Evolutionary conservation across 2,329 filamentous ascomycete species (phyloP), one percentile per base, ranked within the genome.

Genomic region (Cryphonectria nitschkei): DNA sequence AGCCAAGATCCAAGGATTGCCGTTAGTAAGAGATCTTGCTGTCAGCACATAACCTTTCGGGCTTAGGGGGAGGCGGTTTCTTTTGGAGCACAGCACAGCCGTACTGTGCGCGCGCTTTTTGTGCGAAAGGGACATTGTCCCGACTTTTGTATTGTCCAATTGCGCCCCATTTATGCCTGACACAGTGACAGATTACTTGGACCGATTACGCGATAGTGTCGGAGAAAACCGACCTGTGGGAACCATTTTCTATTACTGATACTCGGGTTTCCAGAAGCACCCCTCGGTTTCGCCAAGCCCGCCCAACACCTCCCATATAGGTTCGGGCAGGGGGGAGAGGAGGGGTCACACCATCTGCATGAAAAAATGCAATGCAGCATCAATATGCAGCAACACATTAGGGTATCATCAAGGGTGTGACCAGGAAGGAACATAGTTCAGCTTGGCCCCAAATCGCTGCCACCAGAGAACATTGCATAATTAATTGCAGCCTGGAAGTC

Each of bases 191-290:
- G 29, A 37, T 61, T 61, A 37, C 16, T 39, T 61, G 58, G 14
- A 5, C 34, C 32, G 34, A 61, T 61, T 61, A 61, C 34, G 34
- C 58, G 58, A 61, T 61, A 39, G 58, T 61, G 34, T 61, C 58
- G 58, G 58, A 37, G 34, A 61, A 61, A 61, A 37, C 58, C 58
- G 58, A 61, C 16, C 32, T 39, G 58, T 58, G 54, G 54, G 29
- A 16, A 58, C 46, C 8, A 9, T 14, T 39, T 61, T 8, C 8
- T 61, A 16, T 6, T 34, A 7, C 22, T 61, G 16, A 58, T 19
- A 32, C 34, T 39, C 19, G 58, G 58, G 19, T 61, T 61, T 61
- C 32, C 34, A 61, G 34, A 39, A 60, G 34, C 58, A 34, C 7
- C 58, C 11, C 11, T n/a, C 58, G 58, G 19, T 39, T 61, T 39